phyloP scores from a whole-genome alignment of 371 early-diverging fungal genomes.

The Rhizopus sp. region DNA sequence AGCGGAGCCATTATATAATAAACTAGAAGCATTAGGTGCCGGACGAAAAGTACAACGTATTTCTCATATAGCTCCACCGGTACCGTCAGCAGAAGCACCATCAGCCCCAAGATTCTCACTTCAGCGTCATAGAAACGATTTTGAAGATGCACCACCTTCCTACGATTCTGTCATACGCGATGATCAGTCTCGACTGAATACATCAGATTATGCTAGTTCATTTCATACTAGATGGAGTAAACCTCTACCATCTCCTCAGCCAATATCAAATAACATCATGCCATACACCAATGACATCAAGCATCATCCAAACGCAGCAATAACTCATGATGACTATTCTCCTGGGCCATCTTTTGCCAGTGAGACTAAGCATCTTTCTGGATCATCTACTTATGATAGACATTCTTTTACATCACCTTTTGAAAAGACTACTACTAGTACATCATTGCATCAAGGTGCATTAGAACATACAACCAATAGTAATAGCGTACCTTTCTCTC shows the following conservation, averaged over 20 bases:
- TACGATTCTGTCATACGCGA: too few relatives aligned
- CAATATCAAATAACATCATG: too few relatives aligned
- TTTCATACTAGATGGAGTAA: too few relatives aligned
- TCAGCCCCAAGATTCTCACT: neutral
- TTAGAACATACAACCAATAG: neutral
- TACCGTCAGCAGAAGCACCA: neutral
- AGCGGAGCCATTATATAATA: conserved; percentile 33
- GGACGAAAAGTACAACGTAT: conserved; percentile 5
- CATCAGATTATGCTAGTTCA: too few relatives aligned
- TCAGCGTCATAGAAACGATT: neutral
- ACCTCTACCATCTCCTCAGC: too few relatives aligned
- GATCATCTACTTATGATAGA: too few relatives aligned
- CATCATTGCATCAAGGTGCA: neutral
- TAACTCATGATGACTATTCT: neutral
- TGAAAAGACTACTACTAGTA: neutral
- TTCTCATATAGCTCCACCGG: neutral
- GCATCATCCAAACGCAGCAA: too few relatives aligned
- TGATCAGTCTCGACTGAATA: too few relatives aligned
- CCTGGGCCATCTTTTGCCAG: neutral
- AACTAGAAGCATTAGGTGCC: conserved; percentile 33
- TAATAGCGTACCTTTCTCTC: neutral
- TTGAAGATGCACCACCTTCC: too few relatives aligned
- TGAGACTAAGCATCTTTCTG: too few relatives aligned
- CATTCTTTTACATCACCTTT: neutral
- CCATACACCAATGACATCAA: too few relatives aligned